phyloP scores from a whole-genome alignment of 2,329 filamentous ascomycete genomes.

The Colletotrichum cereale region DNA sequence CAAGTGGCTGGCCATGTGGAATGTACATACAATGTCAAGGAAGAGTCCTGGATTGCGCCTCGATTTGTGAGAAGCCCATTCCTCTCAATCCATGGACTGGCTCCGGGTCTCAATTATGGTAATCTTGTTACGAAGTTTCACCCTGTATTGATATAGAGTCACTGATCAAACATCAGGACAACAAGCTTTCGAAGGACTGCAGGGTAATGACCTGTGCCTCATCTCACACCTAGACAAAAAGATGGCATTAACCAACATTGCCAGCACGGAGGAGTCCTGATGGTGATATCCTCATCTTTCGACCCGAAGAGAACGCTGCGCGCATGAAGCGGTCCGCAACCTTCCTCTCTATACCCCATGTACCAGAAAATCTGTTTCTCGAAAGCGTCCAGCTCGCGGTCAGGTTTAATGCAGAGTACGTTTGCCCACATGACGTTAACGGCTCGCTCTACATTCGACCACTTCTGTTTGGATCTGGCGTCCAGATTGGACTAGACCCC shows the following conservation, averaged over 20 bases:
- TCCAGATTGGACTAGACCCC: conserved; percentile 10
- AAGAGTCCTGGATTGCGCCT: neutral
- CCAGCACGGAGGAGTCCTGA: neutral
- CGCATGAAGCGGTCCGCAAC: conserved; percentile 15
- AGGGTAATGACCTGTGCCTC: conserved; percentile 14
- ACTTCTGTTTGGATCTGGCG: conserved; percentile 66
- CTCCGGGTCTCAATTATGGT: conserved; percentile 18
- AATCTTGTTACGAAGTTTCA: neutral
- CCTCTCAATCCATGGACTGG: conserved; percentile 11
- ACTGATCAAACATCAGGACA: no score
- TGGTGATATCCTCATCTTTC: conserved; percentile 11
- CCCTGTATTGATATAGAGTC: no score
- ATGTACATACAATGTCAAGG: neutral
- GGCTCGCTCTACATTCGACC: conserved; percentile 78
- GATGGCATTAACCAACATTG: no score
- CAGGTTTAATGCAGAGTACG: conserved; percentile 74
- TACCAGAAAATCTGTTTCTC: conserved; percentile 70
- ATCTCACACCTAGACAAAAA: no score
- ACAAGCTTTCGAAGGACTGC: conserved; percentile 18
- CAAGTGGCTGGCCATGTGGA: conserved; percentile 24
- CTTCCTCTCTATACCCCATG: conserved; percentile 69
- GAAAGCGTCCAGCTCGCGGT: conserved; percentile 72
- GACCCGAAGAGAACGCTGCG: neutral
- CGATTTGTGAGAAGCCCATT: conserved; percentile 1
- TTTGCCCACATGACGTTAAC: conserved; percentile 72